A percentile compares a stretch with the other conserved stretches of the same genome.
phyloP scores from a whole-genome alignment of 176 grass and related monocot genomes.

The Alloteropsis semialata region DNA sequence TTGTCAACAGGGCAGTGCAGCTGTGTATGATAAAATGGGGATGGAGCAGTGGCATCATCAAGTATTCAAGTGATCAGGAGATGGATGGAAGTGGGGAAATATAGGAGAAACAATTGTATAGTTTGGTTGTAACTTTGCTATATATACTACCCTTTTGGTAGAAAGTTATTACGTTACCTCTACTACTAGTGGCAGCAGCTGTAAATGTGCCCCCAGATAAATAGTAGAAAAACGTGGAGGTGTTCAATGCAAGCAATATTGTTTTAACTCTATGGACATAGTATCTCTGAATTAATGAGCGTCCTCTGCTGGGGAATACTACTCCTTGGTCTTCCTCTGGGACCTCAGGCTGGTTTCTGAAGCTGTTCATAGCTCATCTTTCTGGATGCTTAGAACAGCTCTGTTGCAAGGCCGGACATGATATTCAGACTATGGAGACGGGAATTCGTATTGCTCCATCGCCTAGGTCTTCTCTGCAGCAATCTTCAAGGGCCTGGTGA shows the following conservation, averaged over 20 bases:
- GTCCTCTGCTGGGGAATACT: conserved; percentile 49
- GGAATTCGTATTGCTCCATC: conserved; percentile 50
- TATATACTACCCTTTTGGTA: conserved; percentile 7
- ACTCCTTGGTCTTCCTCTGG: conserved; percentile 39
- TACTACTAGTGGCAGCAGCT: neutral
- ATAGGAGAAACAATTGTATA: conserved; percentile 10
- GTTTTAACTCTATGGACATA: neutral
- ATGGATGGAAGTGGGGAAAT: neutral
- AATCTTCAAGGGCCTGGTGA: conserved; percentile 23
- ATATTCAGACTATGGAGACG: conserved; percentile 38
- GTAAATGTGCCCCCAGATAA: conserved; percentile 5
- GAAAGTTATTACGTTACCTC: neutral
- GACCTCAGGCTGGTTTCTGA: conserved; percentile 30
- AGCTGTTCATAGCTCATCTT: conserved; percentile 72
- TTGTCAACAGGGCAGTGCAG: neutral
- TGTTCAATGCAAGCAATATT: neutral
- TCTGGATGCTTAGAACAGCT: conserved; percentile 51
- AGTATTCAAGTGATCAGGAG: neutral
- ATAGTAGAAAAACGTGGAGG: neutral
- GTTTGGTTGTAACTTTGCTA: neutral
- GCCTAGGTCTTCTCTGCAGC: neutral
- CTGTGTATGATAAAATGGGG: neutral
- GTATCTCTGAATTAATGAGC: conserved; percentile 26
- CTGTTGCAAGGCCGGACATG: conserved; percentile 56
- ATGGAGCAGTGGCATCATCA: neutral